Percentiles rank a stretch among this genome's conserved stretches.
Conservation (phyloP, 1,139 yeast species). For the Ogataea hybrid region DNA sequence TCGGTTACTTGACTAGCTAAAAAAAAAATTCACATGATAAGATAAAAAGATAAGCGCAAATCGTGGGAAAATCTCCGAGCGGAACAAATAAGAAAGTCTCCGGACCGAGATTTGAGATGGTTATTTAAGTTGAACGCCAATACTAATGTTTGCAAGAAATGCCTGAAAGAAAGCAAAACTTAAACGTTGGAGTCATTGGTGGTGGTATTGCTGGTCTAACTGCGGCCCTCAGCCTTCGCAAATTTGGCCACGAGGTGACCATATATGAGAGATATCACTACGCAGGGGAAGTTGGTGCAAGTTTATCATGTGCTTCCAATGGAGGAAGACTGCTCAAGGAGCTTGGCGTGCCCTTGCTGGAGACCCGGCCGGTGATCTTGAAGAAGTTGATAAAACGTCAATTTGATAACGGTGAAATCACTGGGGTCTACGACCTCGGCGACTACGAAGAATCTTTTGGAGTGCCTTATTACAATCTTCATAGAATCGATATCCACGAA, state of each 20-base stretch:
- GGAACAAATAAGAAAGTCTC: not conserved
- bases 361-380: slow-evolving; percentile 26
- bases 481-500: slow-evolving; percentile 30
- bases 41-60: not conserved
- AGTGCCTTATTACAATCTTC: slow-evolving; percentile 27
- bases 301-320: slow-evolving; percentile 29
- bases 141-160: not conserved
- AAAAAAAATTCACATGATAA: not conserved
- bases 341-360: slow-evolving; percentile 24
- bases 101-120: not conserved
- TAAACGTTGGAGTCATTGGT: slow-evolving; percentile 24
- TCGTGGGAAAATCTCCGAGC: not conserved
- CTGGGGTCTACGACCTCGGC: slow-evolving; percentile 27
- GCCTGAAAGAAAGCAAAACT: slow-evolving; percentile 5
- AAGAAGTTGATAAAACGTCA: slow-evolving; percentile 23
- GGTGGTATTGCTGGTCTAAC: slow-evolving; percentile 28
- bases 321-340: slow-evolving; percentile 27
- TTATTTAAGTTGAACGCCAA: not conserved
- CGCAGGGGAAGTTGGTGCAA: slow-evolving; percentile 31
- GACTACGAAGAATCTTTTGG: slow-evolving; percentile 32
- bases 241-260: slow-evolving; percentile 25
- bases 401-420: slow-evolving; percentile 23
- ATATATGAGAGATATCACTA: slow-evolving; percentile 28
- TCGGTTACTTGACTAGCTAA: not conserved
- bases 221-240: slow-evolving; percentile 24